Base-by-base conservation (phyloP, 768 basidiomycete genomes). In the Holtermanniella nyarrowii region DNA sequence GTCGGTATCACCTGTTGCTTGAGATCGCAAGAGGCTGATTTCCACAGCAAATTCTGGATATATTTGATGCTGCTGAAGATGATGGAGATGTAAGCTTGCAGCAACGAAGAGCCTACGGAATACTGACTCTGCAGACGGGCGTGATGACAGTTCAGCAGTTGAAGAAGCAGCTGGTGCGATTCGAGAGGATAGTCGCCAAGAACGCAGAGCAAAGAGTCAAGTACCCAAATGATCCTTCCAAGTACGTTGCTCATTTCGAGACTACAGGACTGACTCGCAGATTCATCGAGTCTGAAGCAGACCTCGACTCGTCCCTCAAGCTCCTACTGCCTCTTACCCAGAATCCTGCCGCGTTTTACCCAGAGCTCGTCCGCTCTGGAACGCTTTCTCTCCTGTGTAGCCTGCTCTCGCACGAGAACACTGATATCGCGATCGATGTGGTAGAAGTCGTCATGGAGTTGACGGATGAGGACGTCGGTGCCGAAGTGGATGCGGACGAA, bases 241-340 rank as follows among this genome's bases (percentile, higher is more conserved):
- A 85, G 91, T 91, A 58, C 53, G 77, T 68, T 45, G 22, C 11
- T 14, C 23, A 43, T 18, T 37, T 27, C 20, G 5, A 1, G 20
- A 21, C 18, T 23, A 40, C 41, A 14, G 11, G 5, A 7, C 21
- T 27, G 31, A 37, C 14, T 4, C 24, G n/a, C 50, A 97, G 93
- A 72, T 99, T 97, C 77, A 96, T 99, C 61, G 95, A 97, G 69
- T 97, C 95, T 1, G 95, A 99, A 76, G 87, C 88, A 22, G 89
- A 95, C 65, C 80, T 99, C 4, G 90, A 97, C 66, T 75, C 77
- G 50, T 81, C 89, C 5, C 80, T 97, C 49, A 91, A 93, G 70
- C 78, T 81, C 1, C 73, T 99, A 43, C 76, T 95, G n/a, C 84
- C 90, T 4, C 76, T 99, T 20, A 85, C 93, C 1, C 89, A 95